Evolutionary conservation across 1,284 basidiomycete genomes (phyloP), one percentile per base, ranked within the genome.

Genomic region (Moniliella sp.): DNA sequence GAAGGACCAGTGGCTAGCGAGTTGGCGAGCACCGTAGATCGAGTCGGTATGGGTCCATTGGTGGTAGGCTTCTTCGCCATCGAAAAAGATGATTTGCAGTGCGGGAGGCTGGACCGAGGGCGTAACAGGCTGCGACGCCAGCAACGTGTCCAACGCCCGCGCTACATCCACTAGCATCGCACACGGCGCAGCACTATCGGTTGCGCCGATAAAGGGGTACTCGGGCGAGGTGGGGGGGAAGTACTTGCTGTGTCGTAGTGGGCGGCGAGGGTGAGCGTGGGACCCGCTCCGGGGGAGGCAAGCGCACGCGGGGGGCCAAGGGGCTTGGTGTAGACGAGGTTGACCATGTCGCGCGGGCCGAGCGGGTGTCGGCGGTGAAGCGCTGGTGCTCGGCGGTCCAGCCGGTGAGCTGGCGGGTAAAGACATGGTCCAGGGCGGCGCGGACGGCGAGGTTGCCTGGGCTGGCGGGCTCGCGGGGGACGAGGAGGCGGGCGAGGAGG

Each of bases 181-280:
- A 48, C 86, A 91, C 1, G 91, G 78, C 15, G 81, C 83, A 1
- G 91, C 91, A 4, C 83, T 93, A 61, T 99, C 91, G 4, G 84
- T 97, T 5, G 91, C 91, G 15, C 91, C 91, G 46, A 99, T 67
- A 58, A 99, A 99, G 1, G 26, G 78, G 81, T 67, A 37, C 52
- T 77, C 34, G 7, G 35, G 26, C 3, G 36, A 30, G 5, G 27
- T 76, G 65, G 79, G 74, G 48, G 77, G 75, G 48, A 79, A 88
- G 64, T 73, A 91, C 64, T 97, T 97, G 62, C n/a, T n/a, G 78
- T 83, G 62, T 99, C 91, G 50, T 80, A 84, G 60, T 99, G 91
- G 3, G 88, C 91, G 2, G 86, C 69, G 5, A 99, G 61, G n/a
- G 88, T 68, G 15, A 99, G 67, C 46, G 78, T 75, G n/a, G n/a